Evolutionary conservation across 257 asterid genomes (phyloP).

Genomic region (Solanum lycopersicoides): DNA sequence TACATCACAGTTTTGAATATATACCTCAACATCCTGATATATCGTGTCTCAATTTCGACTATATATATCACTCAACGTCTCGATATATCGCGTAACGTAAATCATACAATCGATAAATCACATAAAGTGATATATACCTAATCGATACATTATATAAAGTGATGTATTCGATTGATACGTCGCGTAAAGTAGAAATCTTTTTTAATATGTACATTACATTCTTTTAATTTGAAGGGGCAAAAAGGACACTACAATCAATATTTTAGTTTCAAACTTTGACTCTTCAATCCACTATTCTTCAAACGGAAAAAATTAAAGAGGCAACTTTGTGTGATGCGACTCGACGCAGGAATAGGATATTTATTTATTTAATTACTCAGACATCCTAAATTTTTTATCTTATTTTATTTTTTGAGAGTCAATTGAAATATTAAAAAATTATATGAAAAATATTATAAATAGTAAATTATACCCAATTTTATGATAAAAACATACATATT

Average conservation of each 20-base stretch:
- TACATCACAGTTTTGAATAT: too few relatives aligned
- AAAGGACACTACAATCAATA: neutral
- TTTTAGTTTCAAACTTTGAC: neutral
- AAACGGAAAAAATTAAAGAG: neutral
- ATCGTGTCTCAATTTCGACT: too few relatives aligned
- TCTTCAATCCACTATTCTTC: neutral
- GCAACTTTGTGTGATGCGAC: neutral
- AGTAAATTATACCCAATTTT: too few relatives aligned
- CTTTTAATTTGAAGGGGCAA: neutral
- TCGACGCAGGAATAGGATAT: neutral
- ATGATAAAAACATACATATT: too few relatives aligned
- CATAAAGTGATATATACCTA: too few relatives aligned
- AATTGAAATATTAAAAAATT: neutral
- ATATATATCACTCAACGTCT: too few relatives aligned
- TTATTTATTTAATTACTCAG: neutral
- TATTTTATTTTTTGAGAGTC: rapidly evolving
- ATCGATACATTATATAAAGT: too few relatives aligned
- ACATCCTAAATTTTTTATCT: neutral
- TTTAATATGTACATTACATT: neutral
- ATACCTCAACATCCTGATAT: too few relatives aligned
- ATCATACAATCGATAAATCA: too few relatives aligned
- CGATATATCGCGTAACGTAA: too few relatives aligned
- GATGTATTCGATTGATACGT: too few relatives aligned
- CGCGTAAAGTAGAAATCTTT: too few relatives aligned
- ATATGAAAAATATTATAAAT: neutral